These are phyloP conservation scores for Aspergillus sp. DNA, from an alignment of 2,329 filamentous ascomycete genomes.

Conservation along the genomic window DNA sequence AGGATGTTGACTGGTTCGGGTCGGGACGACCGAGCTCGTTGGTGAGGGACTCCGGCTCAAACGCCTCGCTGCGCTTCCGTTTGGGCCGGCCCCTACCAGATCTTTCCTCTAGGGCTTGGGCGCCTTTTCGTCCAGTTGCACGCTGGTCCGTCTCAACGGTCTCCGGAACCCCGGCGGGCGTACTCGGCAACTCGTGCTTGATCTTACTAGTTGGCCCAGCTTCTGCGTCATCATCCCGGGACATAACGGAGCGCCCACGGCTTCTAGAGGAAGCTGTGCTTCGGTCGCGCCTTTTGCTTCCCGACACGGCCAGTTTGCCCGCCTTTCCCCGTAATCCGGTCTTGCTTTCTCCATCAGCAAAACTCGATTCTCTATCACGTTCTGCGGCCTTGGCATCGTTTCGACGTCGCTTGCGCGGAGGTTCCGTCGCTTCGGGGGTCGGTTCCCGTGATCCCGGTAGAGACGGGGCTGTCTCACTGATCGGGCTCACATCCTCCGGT, in stretches of 20 bases:
- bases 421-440: slow-evolving; percentile 21
- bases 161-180: slow-evolving; percentile 32
- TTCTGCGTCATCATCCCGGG: slow-evolving; percentile 31
- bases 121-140: slow-evolving; percentile 25
- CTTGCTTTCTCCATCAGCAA: slow-evolving; percentile 18
- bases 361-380: slow-evolving; percentile 19
- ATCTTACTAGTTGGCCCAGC: slow-evolving; percentile 21
- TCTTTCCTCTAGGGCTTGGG: slow-evolving; percentile 22
- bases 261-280: slow-evolving; percentile 37
- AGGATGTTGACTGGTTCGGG: slow-evolving; percentile 29
- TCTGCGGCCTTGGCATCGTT: slow-evolving; percentile 21
- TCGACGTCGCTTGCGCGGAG: slow-evolving; percentile 18
- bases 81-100: slow-evolving; percentile 31
- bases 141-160: slow-evolving; percentile 31
- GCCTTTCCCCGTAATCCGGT: slow-evolving; percentile 18
- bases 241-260: slow-evolving; percentile 34
- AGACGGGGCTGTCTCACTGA: slow-evolving; percentile 42
- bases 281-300: slow-evolving; percentile 28
- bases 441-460: slow-evolving; percentile 29
- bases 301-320: slow-evolving; percentile 23
- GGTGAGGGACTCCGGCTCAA: slow-evolving; percentile 27
- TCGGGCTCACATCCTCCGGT: slow-evolving; percentile 45
- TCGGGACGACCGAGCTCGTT: slow-evolving; percentile 27
- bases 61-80: slow-evolving; percentile 40
- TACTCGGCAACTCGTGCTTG: slow-evolving; percentile 34